Percentiles rank a stretch among this genome's conserved stretches.
phyloP scores from a whole-genome alignment of 495 filamentous ascomycete genomes.

The Penicillium chermesinum region DNA sequence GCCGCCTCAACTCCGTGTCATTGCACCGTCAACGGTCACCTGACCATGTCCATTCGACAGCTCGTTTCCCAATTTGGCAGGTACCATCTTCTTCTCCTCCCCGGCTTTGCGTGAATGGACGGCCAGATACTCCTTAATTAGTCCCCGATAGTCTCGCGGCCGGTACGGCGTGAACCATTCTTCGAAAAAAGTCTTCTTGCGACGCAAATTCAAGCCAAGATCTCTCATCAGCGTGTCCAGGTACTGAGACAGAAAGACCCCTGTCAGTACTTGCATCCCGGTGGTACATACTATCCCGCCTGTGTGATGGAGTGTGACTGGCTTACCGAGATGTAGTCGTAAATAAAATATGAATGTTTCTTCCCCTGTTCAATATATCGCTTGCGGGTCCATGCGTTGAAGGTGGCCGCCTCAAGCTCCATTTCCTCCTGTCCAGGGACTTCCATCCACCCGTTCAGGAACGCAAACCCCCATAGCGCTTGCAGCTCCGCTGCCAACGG shows the following conservation, averaged over 20 bases:
- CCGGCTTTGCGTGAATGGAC: neutral
- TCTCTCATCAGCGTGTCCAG: neutral
- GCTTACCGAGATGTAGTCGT: slow-evolving; percentile 15
- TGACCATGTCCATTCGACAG: neutral
- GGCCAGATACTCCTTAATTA: neutral
- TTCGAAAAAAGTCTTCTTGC: neutral
- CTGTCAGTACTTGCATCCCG: neutral
- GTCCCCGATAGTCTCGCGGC: neutral
- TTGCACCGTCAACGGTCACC: neutral
- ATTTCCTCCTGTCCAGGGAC: slow-evolving; percentile 19
- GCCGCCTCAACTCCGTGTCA: slow-evolving; percentile 1
- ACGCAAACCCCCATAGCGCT: slow-evolving; percentile 58
- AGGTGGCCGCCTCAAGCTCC: slow-evolving; percentile 28
- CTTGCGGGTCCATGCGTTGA: slow-evolving; percentile 35
- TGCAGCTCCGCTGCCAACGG: slow-evolving; percentile 51
- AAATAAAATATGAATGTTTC: slow-evolving; percentile 24
- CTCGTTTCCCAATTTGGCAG: neutral
- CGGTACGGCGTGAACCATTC: slow-evolving; percentile 2
- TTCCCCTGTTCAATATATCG: slow-evolving; percentile 26
- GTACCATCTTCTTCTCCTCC: neutral
- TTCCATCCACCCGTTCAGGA: slow-evolving; percentile 29
- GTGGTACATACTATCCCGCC: neutral
- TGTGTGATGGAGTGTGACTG: neutral
- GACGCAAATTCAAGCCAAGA: neutral
- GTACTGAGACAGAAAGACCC: neutral